Conservation (phyloP, 805 yeast species). For the Blastobotrys terrestris region DNA sequence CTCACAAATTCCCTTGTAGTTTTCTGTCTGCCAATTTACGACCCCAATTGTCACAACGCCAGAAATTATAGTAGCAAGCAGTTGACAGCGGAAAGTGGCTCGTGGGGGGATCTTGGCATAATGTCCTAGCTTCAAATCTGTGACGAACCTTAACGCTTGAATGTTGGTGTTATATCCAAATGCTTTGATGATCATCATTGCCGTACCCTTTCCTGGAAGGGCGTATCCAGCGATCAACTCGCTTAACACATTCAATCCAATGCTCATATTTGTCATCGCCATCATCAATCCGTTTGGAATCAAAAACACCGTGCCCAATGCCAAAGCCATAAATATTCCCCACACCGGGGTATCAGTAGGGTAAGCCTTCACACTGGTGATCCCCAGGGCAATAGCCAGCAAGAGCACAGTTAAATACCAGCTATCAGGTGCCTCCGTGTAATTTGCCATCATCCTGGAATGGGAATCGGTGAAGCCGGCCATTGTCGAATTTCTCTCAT, state of each 20-base stretch:
- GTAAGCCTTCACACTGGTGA: constrained; percentile 12
- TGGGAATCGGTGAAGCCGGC: constrained; percentile 23
- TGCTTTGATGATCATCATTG: constrained; percentile 47
- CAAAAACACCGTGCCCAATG: constrained; percentile 47
- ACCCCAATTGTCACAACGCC: constrained; percentile 27
- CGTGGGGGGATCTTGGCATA: constrained; percentile 35
- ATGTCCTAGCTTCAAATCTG: constrained; percentile 55
- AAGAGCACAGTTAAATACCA: constrained; percentile 49
- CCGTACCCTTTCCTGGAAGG: constrained; percentile 54
- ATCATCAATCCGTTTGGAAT: constrained; percentile 58
- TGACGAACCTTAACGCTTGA: constrained; percentile 50
- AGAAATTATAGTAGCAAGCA: constrained; percentile 37
- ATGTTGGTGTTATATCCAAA: constrained; percentile 46
- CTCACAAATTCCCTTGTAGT: constrained; percentile 27
- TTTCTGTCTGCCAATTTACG: constrained; percentile 30
- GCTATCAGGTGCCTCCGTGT: constrained; percentile 67
- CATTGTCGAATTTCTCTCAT: background rate
- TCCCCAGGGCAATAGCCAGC: constrained; percentile 31
- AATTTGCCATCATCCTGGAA: constrained; percentile 22
- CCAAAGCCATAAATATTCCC: constrained; percentile 52
- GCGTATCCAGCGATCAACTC: constrained; percentile 63
- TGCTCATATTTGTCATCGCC: constrained; percentile 50
- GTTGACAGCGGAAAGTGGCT: constrained; percentile 27
- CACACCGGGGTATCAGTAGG: constrained; percentile 32
- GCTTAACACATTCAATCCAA: constrained; percentile 55